Evolutionary conservation across 2,329 filamentous ascomycete species (phyloP), one percentile per base, ranked within the genome.

Genomic region (Sordariomycetes sp.): DNA sequence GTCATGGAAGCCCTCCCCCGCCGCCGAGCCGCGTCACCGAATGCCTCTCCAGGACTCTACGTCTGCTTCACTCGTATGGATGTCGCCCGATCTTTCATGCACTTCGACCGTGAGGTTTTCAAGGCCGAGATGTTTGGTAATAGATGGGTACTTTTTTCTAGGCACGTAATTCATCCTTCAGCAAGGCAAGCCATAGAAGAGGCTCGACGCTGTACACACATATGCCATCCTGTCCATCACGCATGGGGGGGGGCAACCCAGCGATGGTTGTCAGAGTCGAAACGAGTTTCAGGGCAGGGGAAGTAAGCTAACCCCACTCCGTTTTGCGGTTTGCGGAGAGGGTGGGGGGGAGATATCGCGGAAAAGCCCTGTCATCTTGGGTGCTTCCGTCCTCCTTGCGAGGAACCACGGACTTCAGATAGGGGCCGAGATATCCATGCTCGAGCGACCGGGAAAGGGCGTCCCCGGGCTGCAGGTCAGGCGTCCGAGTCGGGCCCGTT

Each of bases 161-260:
- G 79, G 79, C 79, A 81, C 78, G 78, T 72, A 63, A 72, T 73
- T 70, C 63, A 40, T 80, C 78, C 79, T 81, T 81, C 78, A 80
- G 74, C 78, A 77, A 74, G 66, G 70, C 67, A 74, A 76, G 78
- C n/a, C 76, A 79, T 71, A 69, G 69, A 65, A 61, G 68, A 65
- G 71, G 75, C 76, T 74, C 77, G 72, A 69, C 76, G 78, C 76
- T 79, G 79, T 81, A 81, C 79, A 81, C 79, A 81, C 79, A 73
- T 71, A 81, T 81, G 79, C 79, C 79, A 69, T 76, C 8, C 46
- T 50, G 10, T 50, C 20, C 20, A 14, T 24, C 20, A 22, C 20
- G 14, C 46, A 22, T 10, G 46, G 4, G 22, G 20, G 22, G 46
- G 1, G 10, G 20, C 43, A 11, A 50, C 46, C 46, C 28, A 32